Base-by-base conservation (phyloP, 2,329 filamentous ascomycete genomes). In the Nemania sp. region DNA sequence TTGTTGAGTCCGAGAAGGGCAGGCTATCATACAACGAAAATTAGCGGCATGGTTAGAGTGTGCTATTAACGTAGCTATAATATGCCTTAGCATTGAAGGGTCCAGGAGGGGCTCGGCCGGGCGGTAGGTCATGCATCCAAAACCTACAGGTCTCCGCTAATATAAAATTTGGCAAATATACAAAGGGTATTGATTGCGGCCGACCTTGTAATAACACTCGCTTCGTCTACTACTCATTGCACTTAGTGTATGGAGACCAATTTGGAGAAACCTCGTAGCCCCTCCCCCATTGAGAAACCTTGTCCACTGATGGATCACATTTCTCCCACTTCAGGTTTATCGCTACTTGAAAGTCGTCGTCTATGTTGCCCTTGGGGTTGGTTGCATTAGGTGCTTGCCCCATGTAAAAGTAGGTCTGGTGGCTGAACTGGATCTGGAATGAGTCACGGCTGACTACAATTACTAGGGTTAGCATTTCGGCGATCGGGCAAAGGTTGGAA, bases 401-500 rank as follows among this genome's bases (percentile, higher is more conserved):
- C 43, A 64, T 26, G 61, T 64, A 49, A 20, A 64, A n/a, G 20
- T 64, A 29, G 26, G 61, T 64, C 27, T 64, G 61, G 26, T 64
- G 61, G 27, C 26, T 57, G 18, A 64, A 41, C 15, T 64, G 43
- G 13, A 64, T 57, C 26, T 47, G 26, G 52, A 38, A 57, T 1
- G 10, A 6, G 43, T 51, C 32, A 29, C 41, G 53, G 43, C 13
- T 15, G 20, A 58, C 43, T 55, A 32, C n/a, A 5, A 38, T 24
- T 20, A 22, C 24, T 18, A 56, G 1, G 35, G 29, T 61, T 43
- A 61, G 47, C 29, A 22, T 38, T 43, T 22, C 13, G 22, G 4
- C n/a, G 41, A 54, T n/a, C 3, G 13, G 24, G 8, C 1, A n/a
- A 32, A 15, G 11, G 11, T 45, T 4, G 18, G 13, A 29, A 29